Evolutionary conservation across 768 basidiomycete species (phyloP).

Genomic region (Hypholoma sublateritium): DNA sequence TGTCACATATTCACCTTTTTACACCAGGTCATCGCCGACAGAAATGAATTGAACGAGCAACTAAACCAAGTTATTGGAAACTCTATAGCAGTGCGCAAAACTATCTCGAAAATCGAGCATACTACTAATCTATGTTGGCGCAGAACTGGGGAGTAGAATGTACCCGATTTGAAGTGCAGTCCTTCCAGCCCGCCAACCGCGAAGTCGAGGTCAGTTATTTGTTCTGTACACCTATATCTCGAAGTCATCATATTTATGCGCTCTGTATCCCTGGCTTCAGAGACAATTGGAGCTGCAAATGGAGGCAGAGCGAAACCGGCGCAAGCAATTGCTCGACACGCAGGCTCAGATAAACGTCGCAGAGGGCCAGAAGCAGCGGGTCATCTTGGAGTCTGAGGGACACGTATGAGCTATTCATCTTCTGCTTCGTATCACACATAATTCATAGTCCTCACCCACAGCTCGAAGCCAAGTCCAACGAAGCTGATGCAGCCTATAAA

Average conservation of each 20-base stretch:
- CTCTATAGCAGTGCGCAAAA: constrained; percentile 39
- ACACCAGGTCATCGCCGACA: constrained; percentile 51
- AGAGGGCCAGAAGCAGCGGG: constrained; percentile 56
- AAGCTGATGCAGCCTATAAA: constrained; percentile 54
- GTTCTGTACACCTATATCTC: background rate
- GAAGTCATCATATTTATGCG: background rate
- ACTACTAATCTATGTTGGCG: background rate
- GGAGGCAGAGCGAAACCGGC: constrained; percentile 56
- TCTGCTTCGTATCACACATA: background rate
- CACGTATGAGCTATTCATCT: constrained; percentile 30
- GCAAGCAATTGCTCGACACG: constrained; percentile 58
- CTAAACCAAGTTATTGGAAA: constrained; percentile 49
- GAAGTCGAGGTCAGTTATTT: constrained; percentile 48
- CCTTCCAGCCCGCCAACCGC: constrained; percentile 59
- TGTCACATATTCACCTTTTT: background rate
- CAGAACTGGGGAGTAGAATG: constrained; percentile 60
- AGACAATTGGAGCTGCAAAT: constrained; percentile 62
- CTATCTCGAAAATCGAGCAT: background rate
- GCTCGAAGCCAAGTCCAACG: constrained; percentile 51
- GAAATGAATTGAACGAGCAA: constrained; percentile 51
- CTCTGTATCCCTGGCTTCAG: constrained; percentile 20
- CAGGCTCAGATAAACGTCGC: constrained; percentile 59
- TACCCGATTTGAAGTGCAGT: constrained; percentile 58
- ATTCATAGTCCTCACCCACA: constrained; percentile 10
- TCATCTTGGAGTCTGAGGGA: constrained; percentile 56